Evolutionary conservation across 1,139 yeast genomes (phyloP), one percentile per base, ranked within the genome.

Genomic region (Zygosaccharomyces pseudobailii): DNA sequence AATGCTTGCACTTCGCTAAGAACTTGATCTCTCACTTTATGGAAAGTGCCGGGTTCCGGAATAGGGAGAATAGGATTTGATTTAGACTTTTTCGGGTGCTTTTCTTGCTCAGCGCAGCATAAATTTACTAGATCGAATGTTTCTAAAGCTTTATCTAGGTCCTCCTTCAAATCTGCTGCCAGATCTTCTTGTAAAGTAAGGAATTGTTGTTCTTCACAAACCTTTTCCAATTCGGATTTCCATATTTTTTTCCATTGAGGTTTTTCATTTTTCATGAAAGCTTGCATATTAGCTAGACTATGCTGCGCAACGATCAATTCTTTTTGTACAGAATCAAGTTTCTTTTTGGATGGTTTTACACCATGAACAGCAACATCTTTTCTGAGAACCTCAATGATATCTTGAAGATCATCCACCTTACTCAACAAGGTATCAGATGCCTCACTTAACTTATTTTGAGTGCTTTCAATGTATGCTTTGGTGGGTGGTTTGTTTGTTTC

Each of bases 351-450:
- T 10, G 95, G 90, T 40, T 90, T 78, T 0, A 89, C 94, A 19
- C 97, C 96, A 54, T 97, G 76, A 52, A 84, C 87, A 0, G 96
- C 96, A 9, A 92, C 96, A 67, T 90, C 98, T 56, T 88, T 83
- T 50, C 97, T 75, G 49, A 92, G 71, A 1, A 89, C 89, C 61
- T 94, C 98, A 67, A 94, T 87, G 5, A 87, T 67, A 67, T 94
- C 98, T 63, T 90, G 97, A 32, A 94, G 71, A 58, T 89, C 97
- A 63, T 94, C 98, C 3, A 90, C 95, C 53, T 76, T 79, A 0
- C 94, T 83, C 39, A 94, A 73, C 21, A 92, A 69, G 1, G 66
- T 62, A 62, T 88, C 96, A 6, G 95, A 84, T 22, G 87, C 90
- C 43, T 78, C 81, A 1, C 95, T 85, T 22, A 92, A 73, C 56